Base-by-base conservation (phyloP, 805 yeast genomes). In the Sugiyamaella chiloensis region DNA sequence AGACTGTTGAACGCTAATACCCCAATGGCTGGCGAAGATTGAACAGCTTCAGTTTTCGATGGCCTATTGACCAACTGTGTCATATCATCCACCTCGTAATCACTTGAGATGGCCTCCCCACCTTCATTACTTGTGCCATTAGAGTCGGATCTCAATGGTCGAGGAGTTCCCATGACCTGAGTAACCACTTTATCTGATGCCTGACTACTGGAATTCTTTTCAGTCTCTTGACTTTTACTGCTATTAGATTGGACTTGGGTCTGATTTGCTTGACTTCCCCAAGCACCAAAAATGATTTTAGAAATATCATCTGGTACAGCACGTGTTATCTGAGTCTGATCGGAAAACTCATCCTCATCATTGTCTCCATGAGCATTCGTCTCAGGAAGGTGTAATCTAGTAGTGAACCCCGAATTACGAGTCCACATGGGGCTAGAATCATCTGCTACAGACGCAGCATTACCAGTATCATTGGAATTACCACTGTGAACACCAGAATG, bases 151-250 rank as follows among this genome's bases (percentile, higher is more conserved):
- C 12, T 34, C 5, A 9, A 9, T 34, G 14, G 37, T 12, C 47
- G 24, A 4, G 47, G 47, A 8, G 47, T 44, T 6, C 47, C 47
- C 27, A 44, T 14, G 9, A 44, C 47, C 23, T 44, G 47, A 3
- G 47, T 44, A n/a, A 34, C 37, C 19, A 21, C 37, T 16, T 34
- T 21, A 9, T 19, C 3, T 5, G 14, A 19, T 12, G 20, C 12
- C 20, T 34, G 37, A 12, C 37, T 34, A n/a, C n/a, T n/a, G n/a
- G n/a, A n/a, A n/a, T n/a, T n/a, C n/a, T n/a, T n/a, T n/a, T n/a
- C n/a, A n/a, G n/a, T n/a, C n/a, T n/a, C n/a, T n/a, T n/a, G n/a
- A n/a, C n/a, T n/a, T n/a, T n/a, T n/a, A n/a, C n/a, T n/a, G n/a
- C n/a, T n/a, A n/a, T n/a, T n/a, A n/a, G n/a, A n/a, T n/a, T n/a